Evolutionary conservation across 78 protist species (phyloP), one percentile per base, ranked within the genome.

Genomic region (Paratrimastix pyriformis): DNA sequence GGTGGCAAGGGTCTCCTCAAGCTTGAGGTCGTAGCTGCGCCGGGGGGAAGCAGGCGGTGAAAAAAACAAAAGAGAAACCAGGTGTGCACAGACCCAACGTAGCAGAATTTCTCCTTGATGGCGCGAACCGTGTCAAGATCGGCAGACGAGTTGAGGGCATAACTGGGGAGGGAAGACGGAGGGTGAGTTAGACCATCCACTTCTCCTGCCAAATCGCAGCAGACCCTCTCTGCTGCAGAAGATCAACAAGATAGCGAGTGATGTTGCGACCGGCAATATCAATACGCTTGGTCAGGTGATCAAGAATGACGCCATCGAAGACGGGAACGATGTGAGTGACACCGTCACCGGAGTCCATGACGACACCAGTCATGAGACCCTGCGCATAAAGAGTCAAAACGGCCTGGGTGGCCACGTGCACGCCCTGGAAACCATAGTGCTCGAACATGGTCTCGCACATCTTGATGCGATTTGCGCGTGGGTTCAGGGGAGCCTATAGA

Each of bases 291-390:
- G 73, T 77, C 30, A 80, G 70, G 60, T 93, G 91, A 54, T 94
- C 93, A 13, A 94, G 77, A 13, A 85, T 68, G 45, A 65, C 86
- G 45, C 98, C 98, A 33, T 98, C 98, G 81, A 73, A 98, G 18
- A 98, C 97, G 30, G 99, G 99, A 4, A 96, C 87, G 46, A 93
- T 77, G 84, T 98, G 99, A 9, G 99, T 95, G 0, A 98, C 99
- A n/a, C 99, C 99, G 57, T 96, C 98, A 30, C 99, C 99, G 8
- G 89, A 69, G 83, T 97, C 99, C 62, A 97, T 91, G 38, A 94
- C 98, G 8, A 96, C 94, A 40, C 88, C 83, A 0, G 86, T 73
- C 52, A 50, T 29, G 26, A 1, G 2, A 81, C 93, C 94, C 50
- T 87, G 93, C 4, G 98, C 96, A 82, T 92, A 94, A 32, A 97